Evolutionary conservation across 2,329 filamentous ascomycete genomes (phyloP), one percentile per base, ranked within the genome.

Genomic region (Hirsutella rhossiliensis): DNA sequence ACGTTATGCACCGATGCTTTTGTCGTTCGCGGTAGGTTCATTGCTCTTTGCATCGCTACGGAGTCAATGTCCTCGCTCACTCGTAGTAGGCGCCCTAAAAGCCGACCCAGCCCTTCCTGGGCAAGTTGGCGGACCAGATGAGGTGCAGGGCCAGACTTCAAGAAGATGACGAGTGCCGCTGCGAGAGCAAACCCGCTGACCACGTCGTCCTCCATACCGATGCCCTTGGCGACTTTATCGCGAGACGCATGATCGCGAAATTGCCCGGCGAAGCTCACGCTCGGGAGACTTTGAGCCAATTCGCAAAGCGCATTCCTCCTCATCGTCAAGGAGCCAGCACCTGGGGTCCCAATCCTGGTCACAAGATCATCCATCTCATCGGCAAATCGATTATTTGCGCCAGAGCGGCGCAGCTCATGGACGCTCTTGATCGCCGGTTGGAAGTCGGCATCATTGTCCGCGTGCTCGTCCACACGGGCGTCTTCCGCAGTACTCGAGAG

Each of bases 211-310:
- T 82, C 76, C 41, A 69, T 67, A 1, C 69, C 71, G 11, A 84
- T 67, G 37, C 76, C 73, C 38, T 75, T 69, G 43, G 87, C 75
- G 15, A 96, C 68, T 28, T 75, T 75, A 43, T 79, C 73, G 48
- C 87, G 84, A 45, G 84, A 77, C 7, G 79, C 78, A 51, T 87
- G 81, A 48, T 88, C 81, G 18, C 84, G 72, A 53, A 95, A 88
- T 48, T 84, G 80, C 17, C 71, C 69, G 27, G 77, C 67, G 52
- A 85, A 88, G 1, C 68, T 68, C 53, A 80, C 79, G 41, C 81
- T 67, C 41, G 73, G 71, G 37, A 82, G 66, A 52, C 77, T 79
- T 38, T 72, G 67, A 2, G 72, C 72, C 37, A 83, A 58, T 49
- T 83, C 78, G 5, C 82, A 61, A 37, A 83, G 61, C 1, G 76